phyloP scores from a whole-genome alignment of 495 filamentous ascomycete genomes.

The Haplographium delicatum region DNA sequence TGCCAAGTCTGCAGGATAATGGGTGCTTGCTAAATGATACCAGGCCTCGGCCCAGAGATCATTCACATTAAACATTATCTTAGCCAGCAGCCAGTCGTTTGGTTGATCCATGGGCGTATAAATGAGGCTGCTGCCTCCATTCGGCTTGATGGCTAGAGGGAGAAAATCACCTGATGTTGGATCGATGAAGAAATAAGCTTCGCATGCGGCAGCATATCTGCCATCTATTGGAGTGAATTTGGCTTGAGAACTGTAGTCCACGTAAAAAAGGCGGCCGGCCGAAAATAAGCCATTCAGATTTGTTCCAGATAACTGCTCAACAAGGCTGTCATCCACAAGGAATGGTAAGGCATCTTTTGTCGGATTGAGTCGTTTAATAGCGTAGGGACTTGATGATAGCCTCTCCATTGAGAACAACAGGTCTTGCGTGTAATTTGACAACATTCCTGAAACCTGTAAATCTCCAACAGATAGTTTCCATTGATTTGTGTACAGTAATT shows the following conservation, averaged over 20 bases:
- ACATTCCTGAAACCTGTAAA: slow-evolving; percentile 26
- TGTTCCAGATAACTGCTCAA: slow-evolving; percentile 17
- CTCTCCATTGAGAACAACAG: slow-evolving; percentile 36
- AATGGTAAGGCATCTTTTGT: slow-evolving; percentile 30
- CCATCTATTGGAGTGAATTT: slow-evolving; percentile 10
- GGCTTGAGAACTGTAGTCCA: slow-evolving; percentile 30
- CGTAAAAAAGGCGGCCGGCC: slow-evolving; percentile 31
- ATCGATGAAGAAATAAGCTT: slow-evolving; percentile 33
- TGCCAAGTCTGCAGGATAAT: slow-evolving; percentile 31
- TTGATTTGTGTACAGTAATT: slow-evolving; percentile 29
- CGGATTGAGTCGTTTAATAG: slow-evolving; percentile 28
- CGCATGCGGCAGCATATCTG: slow-evolving; percentile 30
- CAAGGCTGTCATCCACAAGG: slow-evolving; percentile 22
- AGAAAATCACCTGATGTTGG: slow-evolving; percentile 29
- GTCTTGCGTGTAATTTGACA: slow-evolving; percentile 36
- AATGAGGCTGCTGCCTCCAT: slow-evolving; percentile 28
- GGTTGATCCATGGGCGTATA: slow-evolving; percentile 33
- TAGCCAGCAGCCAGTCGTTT: slow-evolving; percentile 36
- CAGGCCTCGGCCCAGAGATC: slow-evolving; percentile 28
- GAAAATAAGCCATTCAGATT: slow-evolving; percentile 18
- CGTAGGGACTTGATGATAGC: slow-evolving; percentile 31
- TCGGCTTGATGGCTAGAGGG: slow-evolving; percentile 33
- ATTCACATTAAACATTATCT: slow-evolving; percentile 35
- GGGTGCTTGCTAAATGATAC: slow-evolving; percentile 29
- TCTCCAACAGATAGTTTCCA: slow-evolving; percentile 27